A percentile compares a stretch with the other conserved stretches of the same genome.
phyloP scores from a whole-genome alignment of 2,329 filamentous ascomycete species.

The Xylaria digitata region DNA sequence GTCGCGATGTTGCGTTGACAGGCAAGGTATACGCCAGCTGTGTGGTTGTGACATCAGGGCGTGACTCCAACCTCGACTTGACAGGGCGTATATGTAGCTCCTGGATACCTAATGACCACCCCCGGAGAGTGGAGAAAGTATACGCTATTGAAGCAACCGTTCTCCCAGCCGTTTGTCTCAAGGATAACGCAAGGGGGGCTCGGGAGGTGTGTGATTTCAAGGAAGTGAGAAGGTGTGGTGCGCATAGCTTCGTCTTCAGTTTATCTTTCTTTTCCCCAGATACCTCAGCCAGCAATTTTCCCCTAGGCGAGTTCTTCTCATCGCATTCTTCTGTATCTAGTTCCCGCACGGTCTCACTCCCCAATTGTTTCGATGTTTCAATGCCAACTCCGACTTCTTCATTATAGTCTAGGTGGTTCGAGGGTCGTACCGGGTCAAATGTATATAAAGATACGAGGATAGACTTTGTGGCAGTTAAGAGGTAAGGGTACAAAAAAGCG shows the following conservation, averaged over 20 bases:
- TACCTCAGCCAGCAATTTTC: conserved; percentile 17
- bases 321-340: neutral
- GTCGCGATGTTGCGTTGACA: conserved; percentile 41
- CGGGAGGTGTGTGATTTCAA: conserved; percentile 83
- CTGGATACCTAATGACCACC: conserved; percentile 93
- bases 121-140: conserved; percentile 79
- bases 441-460: conserved; percentile 82
- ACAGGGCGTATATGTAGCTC: conserved; percentile 74
- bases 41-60: conserved; percentile 53
- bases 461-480: conserved; percentile 80
- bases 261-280: conserved; percentile 7
- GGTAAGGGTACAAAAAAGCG: conserved; percentile 78
- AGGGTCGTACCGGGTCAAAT: conserved; percentile 57
- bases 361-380: conserved; percentile 14
- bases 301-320: neutral
- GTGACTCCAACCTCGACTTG: conserved; percentile 41
- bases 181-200: conserved; percentile 82
- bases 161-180: conserved; percentile 72
- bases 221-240: conserved; percentile 76
- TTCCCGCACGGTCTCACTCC: conserved; percentile 24
- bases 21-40: conserved; percentile 56
- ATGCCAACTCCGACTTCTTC: conserved; percentile 24
- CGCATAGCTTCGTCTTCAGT: conserved; percentile 34
- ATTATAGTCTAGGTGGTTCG: neutral
- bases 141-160: conserved; percentile 89